phyloP scores from a whole-genome alignment of 2,329 filamentous ascomycete genomes.

The Coleophoma eucalyptorum region DNA sequence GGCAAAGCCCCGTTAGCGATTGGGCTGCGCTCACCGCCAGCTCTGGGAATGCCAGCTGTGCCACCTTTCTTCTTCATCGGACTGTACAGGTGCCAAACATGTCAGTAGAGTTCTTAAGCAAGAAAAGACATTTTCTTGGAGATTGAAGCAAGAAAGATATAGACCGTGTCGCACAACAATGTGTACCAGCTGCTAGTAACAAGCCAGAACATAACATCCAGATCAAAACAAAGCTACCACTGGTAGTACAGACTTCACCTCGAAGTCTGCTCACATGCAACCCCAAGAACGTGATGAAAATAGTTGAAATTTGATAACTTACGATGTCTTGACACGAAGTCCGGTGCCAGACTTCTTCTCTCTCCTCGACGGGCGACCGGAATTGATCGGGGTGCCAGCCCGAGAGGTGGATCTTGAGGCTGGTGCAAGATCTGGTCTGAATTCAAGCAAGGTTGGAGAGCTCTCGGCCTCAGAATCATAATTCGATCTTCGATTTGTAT shows the following conservation, averaged over 20 bases:
- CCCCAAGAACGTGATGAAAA: neutral
- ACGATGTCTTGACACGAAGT: slow-evolving; percentile 64
- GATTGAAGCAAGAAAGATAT: neutral
- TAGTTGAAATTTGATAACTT: slow-evolving; percentile 36
- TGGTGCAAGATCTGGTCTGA: slow-evolving; percentile 37
- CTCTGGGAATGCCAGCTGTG: slow-evolving; percentile 64
- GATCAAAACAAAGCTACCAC: neutral
- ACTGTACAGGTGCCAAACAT: slow-evolving; percentile 34
- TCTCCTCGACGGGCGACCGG: slow-evolving; percentile 52
- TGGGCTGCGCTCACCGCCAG: slow-evolving; percentile 61
- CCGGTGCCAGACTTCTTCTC: slow-evolving; percentile 53
- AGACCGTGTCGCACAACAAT: neutral
- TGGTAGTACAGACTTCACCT: neutral
- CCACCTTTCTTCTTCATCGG: slow-evolving; percentile 70
- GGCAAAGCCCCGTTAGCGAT: slow-evolving; percentile 39
- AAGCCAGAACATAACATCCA: slow-evolving; percentile 6
- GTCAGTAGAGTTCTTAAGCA: slow-evolving; percentile 1
- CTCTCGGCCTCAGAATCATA: slow-evolving; percentile 50
- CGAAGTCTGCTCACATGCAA: too few relatives aligned
- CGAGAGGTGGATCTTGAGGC: slow-evolving; percentile 50
- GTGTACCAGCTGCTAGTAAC: neutral
- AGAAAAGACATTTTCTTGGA: neutral
- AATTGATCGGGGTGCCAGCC: slow-evolving; percentile 54
- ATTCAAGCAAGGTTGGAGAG: slow-evolving; percentile 48
- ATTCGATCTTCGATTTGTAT: slow-evolving; percentile 21